phyloP scores from a whole-genome alignment of 495 filamentous ascomycete genomes.

The Aspergillus sclerotioniger region DNA sequence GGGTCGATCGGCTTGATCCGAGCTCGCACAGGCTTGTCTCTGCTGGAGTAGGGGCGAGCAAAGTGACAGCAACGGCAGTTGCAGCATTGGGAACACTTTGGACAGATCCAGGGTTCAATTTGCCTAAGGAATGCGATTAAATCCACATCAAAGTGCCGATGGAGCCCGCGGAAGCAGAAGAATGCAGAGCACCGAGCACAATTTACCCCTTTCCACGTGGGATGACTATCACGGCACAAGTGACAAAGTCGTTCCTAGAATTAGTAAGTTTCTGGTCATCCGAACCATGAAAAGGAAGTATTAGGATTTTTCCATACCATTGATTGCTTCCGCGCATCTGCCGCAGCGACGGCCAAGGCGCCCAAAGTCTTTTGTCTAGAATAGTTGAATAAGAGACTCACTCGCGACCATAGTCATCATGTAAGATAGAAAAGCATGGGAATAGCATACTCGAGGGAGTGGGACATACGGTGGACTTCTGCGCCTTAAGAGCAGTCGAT shows the following conservation, averaged over 20 bases:
- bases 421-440: background rate
- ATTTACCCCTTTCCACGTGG: conserved; percentile 17
- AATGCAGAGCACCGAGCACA: conserved; percentile 20
- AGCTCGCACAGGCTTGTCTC: conserved; percentile 17
- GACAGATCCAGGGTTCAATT: conserved; percentile 14
- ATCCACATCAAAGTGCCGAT: conserved; percentile 24
- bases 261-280: background rate
- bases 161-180: conserved; percentile 23
- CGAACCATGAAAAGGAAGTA: background rate
- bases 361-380: conserved; percentile 18
- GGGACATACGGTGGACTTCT: conserved; percentile 1
- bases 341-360: conserved; percentile 12
- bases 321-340: conserved; percentile 13
- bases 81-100: conserved; percentile 21
- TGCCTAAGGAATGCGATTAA: conserved; percentile 14
- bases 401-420: background rate
- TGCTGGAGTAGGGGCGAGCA: conserved; percentile 19
- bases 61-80: conserved; percentile 25
- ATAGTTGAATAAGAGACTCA: background rate
- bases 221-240: conserved; percentile 22
- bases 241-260: conserved; percentile 23
- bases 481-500: background rate
- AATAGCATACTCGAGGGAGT: background rate
- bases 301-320: conserved; percentile 7
- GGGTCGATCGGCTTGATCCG: conserved; percentile 21